Evolutionary conservation across 768 basidiomycete genomes (phyloP), one percentile per base, ranked within the genome.

Genomic region (Multifurca ochricompacta): DNA sequence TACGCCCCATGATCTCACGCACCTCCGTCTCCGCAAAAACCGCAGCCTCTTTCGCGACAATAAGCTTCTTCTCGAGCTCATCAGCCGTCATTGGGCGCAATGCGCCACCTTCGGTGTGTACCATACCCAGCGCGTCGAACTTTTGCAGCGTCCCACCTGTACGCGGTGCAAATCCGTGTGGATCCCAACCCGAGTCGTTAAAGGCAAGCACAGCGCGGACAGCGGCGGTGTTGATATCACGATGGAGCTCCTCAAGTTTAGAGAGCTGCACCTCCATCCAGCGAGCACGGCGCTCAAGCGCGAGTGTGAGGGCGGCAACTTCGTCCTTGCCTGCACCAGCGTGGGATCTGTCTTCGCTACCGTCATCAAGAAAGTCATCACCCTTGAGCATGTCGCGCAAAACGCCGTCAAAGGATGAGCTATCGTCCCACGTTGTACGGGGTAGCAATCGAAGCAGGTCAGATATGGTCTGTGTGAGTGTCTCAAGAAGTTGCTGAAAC

Each of bases 181-280:
- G 75, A 66, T 89, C 90, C 89, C 89, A 91, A 21, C 90, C 88
- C 56, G 77, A 82, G 69, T 92, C 88, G 61, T 91, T 91, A 73
- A 88, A 85, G 1, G 84, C 78, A 23, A 91, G 75, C 19, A 91
- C 83, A 6, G 87, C 87, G 25, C 84, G 78, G 25, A 91, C 87
- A 4, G 89, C 88, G 6, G 90, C 90, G 2, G 81, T 87, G 68
- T 92, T 93, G 70, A 92, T 91, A 61, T 92, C 90, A 27, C 87
- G 84, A 61, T 93, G 90, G 31, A 92, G 74, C 63, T 90, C 90
- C 67, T 93, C 90, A 32, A 93, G 73, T 66, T 92, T 91, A 0
- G 87, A 87, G 16, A 93, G 69, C 67, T 91, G 90, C 19, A 90
- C 86, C 68, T 92, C 89, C 87, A 93, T 91, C 88, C 90, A 93